Base-by-base conservation (phyloP, 2,329 filamentous ascomycete species). In the Microascus cirrosus region DNA sequence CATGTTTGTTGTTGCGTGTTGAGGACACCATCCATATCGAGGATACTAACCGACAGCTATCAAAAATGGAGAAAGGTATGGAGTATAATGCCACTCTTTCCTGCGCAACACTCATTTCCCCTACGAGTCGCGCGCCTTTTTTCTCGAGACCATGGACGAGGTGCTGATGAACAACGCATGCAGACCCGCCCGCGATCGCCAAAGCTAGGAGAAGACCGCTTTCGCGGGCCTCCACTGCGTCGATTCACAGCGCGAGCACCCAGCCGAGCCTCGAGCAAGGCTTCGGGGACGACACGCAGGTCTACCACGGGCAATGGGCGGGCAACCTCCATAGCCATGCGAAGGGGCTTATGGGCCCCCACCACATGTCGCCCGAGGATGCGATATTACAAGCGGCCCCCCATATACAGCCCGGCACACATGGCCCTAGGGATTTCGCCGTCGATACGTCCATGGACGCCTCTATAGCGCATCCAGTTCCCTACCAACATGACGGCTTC, bases 371-470 rank as follows among this genome's bases (percentile, higher is more conserved):
- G 2, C 70, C 79, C 25, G 82, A 85, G 62, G 81, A 82, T 60
- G 77, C 84, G 70, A 77, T 85, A 54, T 71, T 85, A 60, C 79
- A 82, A 58, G 77, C 79, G 20, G 76, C 78, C 32, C 74, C 77
- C 24, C 82, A 83, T 61, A 74, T 84, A 64, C 78, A 81, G 61
- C 71, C 74, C 54, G 73, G 72, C 51, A 75, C 75, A 57, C 58
- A 74, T 54, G 73, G 72, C 52, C 75, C 75, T 57, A 58, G 77
- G 77, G 79, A 82, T 55, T 72, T 78, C 22, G 66, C 73, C 28
- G 75, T 84, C 65, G 76, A 75, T 57, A 68, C 70, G 15, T 71
- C 76, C 13, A 74, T 80, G 60, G 71, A 71, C 53, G 70, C 76
- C 58, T 64, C 69, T 51, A 71, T 79, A 66, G 63, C 65, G 2